Percentiles rank a stretch among this genome's conserved stretches.
Evolutionary conservation across 2,329 filamentous ascomycete genomes (phyloP).

Genomic region (Pestalotiopsis sp.): DNA sequence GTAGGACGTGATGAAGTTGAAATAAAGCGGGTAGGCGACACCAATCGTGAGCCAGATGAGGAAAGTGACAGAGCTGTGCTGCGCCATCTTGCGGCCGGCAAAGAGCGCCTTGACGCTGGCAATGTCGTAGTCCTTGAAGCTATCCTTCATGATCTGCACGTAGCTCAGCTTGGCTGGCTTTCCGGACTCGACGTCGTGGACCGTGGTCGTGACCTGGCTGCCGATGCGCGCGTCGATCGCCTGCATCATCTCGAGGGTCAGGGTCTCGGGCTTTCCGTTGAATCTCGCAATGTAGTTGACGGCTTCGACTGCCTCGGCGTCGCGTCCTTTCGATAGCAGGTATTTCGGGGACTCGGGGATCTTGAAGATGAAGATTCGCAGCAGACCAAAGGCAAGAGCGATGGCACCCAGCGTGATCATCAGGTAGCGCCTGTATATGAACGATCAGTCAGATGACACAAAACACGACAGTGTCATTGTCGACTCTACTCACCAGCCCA

Average conservation of each 20-base stretch:
- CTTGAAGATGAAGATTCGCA: constrained; percentile 49
- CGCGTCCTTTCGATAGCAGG: constrained; percentile 44
- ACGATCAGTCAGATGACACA: neutral
- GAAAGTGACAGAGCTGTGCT: constrained; percentile 56
- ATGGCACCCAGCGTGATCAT: constrained; percentile 46
- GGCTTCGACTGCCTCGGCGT: constrained; percentile 48
- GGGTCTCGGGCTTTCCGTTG: constrained; percentile 36
- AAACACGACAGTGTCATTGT: no score
- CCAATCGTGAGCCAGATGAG: constrained; percentile 62
- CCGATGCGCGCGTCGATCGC: constrained; percentile 21
- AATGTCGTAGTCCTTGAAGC: constrained; percentile 53
- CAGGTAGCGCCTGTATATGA: constrained; percentile 40
- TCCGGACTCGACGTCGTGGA: constrained; percentile 21
- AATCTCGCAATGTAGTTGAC: constrained; percentile 48
- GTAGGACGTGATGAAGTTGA: constrained; percentile 42
- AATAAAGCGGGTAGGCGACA: constrained; percentile 59
- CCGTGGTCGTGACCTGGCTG: constrained; percentile 17
- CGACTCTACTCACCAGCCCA: constrained; percentile 43
- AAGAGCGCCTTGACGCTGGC: constrained; percentile 58
- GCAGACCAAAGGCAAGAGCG: constrained; percentile 43
- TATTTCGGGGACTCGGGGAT: constrained; percentile 51
- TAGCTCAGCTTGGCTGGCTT: constrained; percentile 15
- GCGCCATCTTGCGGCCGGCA: constrained; percentile 51
- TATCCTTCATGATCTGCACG: constrained; percentile 39
- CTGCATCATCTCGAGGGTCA: constrained; percentile 39